Percentiles rank a stretch among this genome's conserved stretches.
phyloP scores from a whole-genome alignment of 2,329 filamentous ascomycete species.

The Colletotrichum costaricense region DNA sequence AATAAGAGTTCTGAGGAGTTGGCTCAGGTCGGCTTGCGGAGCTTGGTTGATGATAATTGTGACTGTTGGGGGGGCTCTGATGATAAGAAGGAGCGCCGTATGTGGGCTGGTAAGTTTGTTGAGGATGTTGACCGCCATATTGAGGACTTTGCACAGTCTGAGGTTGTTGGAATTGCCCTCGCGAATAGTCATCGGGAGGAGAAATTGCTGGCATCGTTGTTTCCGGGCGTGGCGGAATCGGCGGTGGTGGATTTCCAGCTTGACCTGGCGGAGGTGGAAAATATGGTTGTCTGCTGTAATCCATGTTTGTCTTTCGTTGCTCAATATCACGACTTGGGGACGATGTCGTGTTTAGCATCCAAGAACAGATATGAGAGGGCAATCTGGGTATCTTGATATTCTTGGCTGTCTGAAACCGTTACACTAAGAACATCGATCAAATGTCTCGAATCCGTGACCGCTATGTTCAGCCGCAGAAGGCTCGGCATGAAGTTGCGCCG shows the following conservation, averaged over 20 bases:
- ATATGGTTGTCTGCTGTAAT: background rate
- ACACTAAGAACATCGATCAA: background rate
- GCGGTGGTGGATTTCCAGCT: slow-evolving; percentile 3
- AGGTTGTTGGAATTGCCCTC: background rate
- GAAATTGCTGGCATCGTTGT: background rate
- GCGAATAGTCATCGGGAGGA: background rate
- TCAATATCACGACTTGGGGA: background rate
- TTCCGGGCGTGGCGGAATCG: background rate
- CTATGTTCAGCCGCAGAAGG: background rate
- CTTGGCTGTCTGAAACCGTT: background rate
- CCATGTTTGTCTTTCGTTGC: background rate
- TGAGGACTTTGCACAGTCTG: background rate
- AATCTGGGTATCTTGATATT: background rate
- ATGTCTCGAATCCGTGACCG: background rate
- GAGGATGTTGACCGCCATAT: background rate
- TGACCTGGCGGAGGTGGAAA: slow-evolving; percentile 23
- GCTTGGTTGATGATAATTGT: background rate
- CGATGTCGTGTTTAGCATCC: background rate
- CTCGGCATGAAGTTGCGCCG: background rate
- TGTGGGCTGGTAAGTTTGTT: background rate
- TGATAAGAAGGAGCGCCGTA: background rate
- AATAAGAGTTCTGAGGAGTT: background rate
- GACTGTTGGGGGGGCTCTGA: background rate
- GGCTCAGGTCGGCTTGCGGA: background rate
- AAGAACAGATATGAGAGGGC: background rate